phyloP scores from a whole-genome alignment of 2,329 filamentous ascomycete species.

The Ophiocordyceps robertsii region DNA sequence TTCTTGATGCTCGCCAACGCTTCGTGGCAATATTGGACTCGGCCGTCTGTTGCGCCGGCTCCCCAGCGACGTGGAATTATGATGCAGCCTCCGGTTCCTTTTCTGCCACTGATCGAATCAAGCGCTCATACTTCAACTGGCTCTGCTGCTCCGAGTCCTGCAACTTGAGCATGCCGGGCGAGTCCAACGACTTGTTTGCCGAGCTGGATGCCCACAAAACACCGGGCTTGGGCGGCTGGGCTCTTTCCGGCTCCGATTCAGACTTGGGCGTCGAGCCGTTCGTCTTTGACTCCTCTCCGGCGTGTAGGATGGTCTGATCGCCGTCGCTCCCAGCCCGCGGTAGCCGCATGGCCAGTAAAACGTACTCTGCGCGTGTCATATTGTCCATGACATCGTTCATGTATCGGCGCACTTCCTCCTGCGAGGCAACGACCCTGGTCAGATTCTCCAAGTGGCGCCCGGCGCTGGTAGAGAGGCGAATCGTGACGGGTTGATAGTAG shows the following conservation, averaged over 20 bases:
- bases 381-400: slow-evolving; percentile 61
- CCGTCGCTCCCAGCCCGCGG: slow-evolving; percentile 26
- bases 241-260: slow-evolving; percentile 12
- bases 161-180: slow-evolving; percentile 9
- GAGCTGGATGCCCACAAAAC: slow-evolving; percentile 21
- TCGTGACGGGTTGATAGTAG: slow-evolving; percentile 64
- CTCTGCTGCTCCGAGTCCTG: slow-evolving; percentile 21
- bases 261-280: slow-evolving; percentile 16
- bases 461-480: slow-evolving; percentile 41
- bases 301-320: slow-evolving; percentile 13
- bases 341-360: slow-evolving; percentile 53
- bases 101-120: slow-evolving; percentile 22
- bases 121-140: slow-evolving; percentile 20
- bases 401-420: slow-evolving; percentile 49
- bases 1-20: too few species aligned
- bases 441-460: slow-evolving; percentile 48
- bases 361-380: slow-evolving; percentile 54
- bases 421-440: slow-evolving; percentile 45
- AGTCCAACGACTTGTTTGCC: slow-evolving; percentile 3
- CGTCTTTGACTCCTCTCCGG: slow-evolving; percentile 16
- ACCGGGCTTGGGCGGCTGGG: slow-evolving; percentile 10
- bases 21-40: too few species aligned
- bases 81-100: slow-evolving; percentile 15
- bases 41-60: neutral
- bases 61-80: neutral